phyloP scores from a whole-genome alignment of 257 asterid genomes.

The Plectranthus barbatus region DNA sequence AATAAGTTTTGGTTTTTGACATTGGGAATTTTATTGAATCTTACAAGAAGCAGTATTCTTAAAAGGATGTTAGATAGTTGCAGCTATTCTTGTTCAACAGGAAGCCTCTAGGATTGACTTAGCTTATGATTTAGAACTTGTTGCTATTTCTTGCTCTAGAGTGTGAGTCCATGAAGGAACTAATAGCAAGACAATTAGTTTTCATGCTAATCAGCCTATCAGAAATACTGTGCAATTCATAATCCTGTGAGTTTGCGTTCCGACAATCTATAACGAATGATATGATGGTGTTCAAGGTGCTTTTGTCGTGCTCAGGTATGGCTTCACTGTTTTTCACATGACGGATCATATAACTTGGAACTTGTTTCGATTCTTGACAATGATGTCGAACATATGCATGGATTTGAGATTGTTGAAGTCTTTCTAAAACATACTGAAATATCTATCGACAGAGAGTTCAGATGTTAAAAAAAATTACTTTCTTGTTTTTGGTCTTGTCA shows the following conservation, averaged over 20 bases:
- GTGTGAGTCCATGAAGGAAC: conserved; percentile 17
- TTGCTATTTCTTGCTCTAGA: too few relatives aligned
- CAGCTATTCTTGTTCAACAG: background rate
- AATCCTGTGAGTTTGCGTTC: conserved; percentile 19
- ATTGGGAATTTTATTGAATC: too few relatives aligned
- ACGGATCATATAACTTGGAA: too few relatives aligned
- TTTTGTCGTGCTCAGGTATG: conserved; percentile 18
- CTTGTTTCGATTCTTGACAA: too few relatives aligned
- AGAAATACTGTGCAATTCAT: conserved; percentile 14
- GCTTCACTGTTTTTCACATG: conserved; percentile 22
- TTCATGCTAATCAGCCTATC: conserved; percentile 36
- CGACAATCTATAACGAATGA: conserved; percentile 37
- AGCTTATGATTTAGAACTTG: too few relatives aligned
- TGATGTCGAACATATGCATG: too few relatives aligned
- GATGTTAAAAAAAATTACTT: too few relatives aligned
- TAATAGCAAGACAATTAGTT: conserved; percentile 47
- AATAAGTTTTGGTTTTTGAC: too few relatives aligned
- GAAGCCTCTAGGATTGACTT: background rate
- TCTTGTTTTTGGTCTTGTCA: too few relatives aligned
- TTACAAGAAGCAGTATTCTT: background rate
- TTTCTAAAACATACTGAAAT: too few relatives aligned
- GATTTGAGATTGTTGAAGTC: too few relatives aligned
- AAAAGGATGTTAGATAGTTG: background rate
- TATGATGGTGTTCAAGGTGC: conserved; percentile 39
- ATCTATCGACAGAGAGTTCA: too few relatives aligned